Evolutionary conservation across 768 basidiomycete species (phyloP).

Genomic region (Xerocomellus dryophilus): DNA sequence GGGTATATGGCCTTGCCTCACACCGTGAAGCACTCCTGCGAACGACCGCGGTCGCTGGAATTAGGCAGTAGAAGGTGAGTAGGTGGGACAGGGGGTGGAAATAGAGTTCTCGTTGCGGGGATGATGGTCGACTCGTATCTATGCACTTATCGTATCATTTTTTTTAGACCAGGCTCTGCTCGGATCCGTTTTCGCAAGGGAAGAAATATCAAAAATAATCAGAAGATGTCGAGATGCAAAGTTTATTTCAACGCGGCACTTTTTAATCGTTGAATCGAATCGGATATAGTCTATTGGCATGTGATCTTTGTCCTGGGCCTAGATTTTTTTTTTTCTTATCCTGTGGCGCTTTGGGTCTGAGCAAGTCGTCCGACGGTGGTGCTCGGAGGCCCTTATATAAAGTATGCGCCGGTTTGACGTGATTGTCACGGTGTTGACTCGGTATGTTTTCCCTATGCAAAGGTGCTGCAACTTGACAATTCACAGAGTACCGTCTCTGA

Average conservation of each 20-base stretch:
- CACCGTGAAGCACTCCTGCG: neutral
- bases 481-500: neutral
- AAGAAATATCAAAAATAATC: neutral
- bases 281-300: neutral
- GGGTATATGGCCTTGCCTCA: neutral
- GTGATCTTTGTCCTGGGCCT: neutral
- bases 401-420: neutral
- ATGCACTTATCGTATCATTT: neutral
- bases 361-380: neutral
- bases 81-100: neutral
- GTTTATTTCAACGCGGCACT: neutral
- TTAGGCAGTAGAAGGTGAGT: conserved; percentile 14
- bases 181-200: neutral
- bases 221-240: neutral
- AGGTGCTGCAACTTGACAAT: neutral
- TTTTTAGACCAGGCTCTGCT: neutral
- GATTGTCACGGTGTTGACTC: conserved; percentile 12
- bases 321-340: neutral
- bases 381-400: neutral
- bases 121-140: conserved; percentile 2
- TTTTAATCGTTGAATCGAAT: neutral
- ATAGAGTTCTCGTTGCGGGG: conserved; percentile 16
- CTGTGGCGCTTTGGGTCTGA: neutral
- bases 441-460: neutral
- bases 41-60: conserved; percentile 11